These are phyloP conservation scores for Gentiana dahurica DNA, from an alignment of 257 asterid species.

Conservation along the genomic window DNA sequence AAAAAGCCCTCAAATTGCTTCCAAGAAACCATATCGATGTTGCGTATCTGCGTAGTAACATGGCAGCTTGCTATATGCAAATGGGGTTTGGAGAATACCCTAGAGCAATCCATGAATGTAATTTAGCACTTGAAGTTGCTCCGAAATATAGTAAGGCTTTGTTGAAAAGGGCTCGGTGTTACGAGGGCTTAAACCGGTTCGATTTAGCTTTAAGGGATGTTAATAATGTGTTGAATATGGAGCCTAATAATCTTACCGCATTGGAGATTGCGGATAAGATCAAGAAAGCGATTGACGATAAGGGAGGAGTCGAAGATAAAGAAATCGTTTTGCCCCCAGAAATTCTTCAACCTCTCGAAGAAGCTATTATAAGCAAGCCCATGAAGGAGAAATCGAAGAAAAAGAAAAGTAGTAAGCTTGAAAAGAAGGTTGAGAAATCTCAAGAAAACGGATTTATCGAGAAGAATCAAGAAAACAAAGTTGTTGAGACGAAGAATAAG, in stretches of 20 bases:
- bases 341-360: conserved; percentile 25
- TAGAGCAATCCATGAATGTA: conserved; percentile 72
- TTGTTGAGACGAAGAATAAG: conserved; percentile 25
- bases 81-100: conserved; percentile 91
- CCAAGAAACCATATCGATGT: conserved; percentile 71
- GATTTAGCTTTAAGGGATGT: conserved; percentile 78
- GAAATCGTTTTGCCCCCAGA: conserved; percentile 35
- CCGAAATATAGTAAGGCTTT: conserved; percentile 84
- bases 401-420: conserved; percentile 45
- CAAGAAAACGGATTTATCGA: conserved; percentile 7
- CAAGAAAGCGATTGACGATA: conserved; percentile 38
- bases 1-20: conserved; percentile 75
- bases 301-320: conserved; percentile 55
- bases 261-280: conserved; percentile 57
- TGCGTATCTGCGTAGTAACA: conserved; percentile 64
- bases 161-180: conserved; percentile 74
- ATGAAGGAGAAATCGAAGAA: conserved; percentile 44
- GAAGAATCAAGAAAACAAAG: conserved; percentile 29
- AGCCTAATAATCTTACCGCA: conserved; percentile 68
- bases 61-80: conserved; percentile 92
- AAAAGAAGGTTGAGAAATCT: conserved; percentile 17
- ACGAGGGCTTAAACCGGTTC: conserved; percentile 62
- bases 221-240: conserved; percentile 54
- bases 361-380: conserved; percentile 22
- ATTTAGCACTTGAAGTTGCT: conserved; percentile 82